Evolutionary conservation across 495 filamentous ascomycete species (phyloP).

Genomic region (Aspergillus olivimuriae): DNA sequence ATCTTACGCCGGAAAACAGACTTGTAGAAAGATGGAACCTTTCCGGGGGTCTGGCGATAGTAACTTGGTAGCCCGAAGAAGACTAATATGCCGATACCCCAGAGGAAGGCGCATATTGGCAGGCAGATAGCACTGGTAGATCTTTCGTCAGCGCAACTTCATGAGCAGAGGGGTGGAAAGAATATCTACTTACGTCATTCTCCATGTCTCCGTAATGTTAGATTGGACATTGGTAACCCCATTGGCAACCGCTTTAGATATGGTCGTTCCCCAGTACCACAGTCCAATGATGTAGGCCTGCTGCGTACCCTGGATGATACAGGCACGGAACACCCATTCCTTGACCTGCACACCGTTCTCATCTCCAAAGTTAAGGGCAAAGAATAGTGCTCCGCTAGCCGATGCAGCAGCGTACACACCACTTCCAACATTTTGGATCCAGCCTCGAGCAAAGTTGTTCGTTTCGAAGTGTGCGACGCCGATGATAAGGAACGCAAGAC

Average conservation of each 20-base stretch:
- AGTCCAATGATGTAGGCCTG: constrained; percentile 45
- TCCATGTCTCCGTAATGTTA: constrained; percentile 38
- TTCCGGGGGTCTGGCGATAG: constrained; percentile 56
- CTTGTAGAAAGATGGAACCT: constrained; percentile 53
- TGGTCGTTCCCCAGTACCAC: constrained; percentile 46
- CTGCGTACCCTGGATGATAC: constrained; percentile 45
- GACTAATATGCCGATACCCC: constrained; percentile 35
- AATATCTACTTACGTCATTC: constrained; percentile 42
- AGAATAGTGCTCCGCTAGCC: constrained; percentile 45
- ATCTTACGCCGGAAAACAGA: constrained; percentile 44
- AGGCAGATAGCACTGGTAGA: constrained; percentile 32
- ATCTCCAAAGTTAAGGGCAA: constrained; percentile 47
- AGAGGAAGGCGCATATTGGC: constrained; percentile 36
- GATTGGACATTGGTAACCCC: constrained; percentile 28
- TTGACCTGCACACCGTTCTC: constrained; percentile 43
- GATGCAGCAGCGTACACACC: constrained; percentile 44
- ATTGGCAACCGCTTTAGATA: constrained; percentile 30
- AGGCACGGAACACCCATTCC: constrained; percentile 48
- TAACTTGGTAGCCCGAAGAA: constrained; percentile 44
- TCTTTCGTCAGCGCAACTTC: constrained; percentile 6
- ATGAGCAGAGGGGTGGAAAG: too few species aligned
- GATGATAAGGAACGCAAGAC: constrained; percentile 58
- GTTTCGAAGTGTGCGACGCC: constrained; percentile 55
- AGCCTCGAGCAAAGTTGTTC: constrained; percentile 35
- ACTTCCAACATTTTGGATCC: constrained; percentile 45